A percentile compares a stretch with the other conserved stretches of the same genome.
These are phyloP conservation scores for Sabuloglossum arenarium DNA, from an alignment of 495 filamentous ascomycete species.

Conservation along the genomic window DNA sequence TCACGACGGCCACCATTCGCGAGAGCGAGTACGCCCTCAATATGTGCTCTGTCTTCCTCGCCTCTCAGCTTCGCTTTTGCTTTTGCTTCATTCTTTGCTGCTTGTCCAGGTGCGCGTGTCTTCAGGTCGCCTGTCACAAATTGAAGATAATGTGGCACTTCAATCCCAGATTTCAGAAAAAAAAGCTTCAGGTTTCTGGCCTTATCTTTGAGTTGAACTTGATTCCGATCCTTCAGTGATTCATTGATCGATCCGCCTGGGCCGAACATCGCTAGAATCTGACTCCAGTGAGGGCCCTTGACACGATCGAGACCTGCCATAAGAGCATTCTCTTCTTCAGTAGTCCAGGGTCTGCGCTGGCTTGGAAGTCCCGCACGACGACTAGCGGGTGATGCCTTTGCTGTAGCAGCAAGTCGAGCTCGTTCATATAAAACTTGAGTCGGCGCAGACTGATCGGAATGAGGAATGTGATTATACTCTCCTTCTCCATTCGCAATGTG, in stretches of 20 bases:
- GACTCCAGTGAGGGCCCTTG: slow-evolving; percentile 87
- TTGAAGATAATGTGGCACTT: slow-evolving; percentile 80
- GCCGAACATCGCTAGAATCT: slow-evolving; percentile 79
- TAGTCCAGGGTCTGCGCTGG: slow-evolving; percentile 76
- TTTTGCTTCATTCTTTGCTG: slow-evolving; percentile 60
- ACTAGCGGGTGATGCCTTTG: slow-evolving; percentile 53
- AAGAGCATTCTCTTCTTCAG: slow-evolving; percentile 77
- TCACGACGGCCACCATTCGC: slow-evolving; percentile 16
- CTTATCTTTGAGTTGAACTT: slow-evolving; percentile 93
- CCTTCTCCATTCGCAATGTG: background rate
- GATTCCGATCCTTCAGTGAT: slow-evolving; percentile 76
- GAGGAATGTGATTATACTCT: slow-evolving; percentile 21
- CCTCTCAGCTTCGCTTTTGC: slow-evolving; percentile 42
- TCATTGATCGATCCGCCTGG: slow-evolving; percentile 64
- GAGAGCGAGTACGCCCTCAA: slow-evolving; percentile 49
- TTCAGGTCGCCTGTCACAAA: slow-evolving; percentile 88
- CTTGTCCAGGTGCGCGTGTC: slow-evolving; percentile 68
- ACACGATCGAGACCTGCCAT: slow-evolving; percentile 85
- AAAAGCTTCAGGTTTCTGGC: slow-evolving; percentile 87
- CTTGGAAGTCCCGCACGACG: slow-evolving; percentile 58
- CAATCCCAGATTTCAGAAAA: slow-evolving; percentile 81
- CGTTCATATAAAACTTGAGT: slow-evolving; percentile 64
- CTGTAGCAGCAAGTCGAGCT: slow-evolving; percentile 60
- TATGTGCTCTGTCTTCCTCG: slow-evolving; percentile 48
- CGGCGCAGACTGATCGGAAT: slow-evolving; percentile 50